Percentiles rank a stretch among this genome's conserved stretches.
These are phyloP conservation scores for Colletotrichum sp. DNA, from an alignment of 2,329 filamentous ascomycete genomes.

Conservation along the genomic window DNA sequence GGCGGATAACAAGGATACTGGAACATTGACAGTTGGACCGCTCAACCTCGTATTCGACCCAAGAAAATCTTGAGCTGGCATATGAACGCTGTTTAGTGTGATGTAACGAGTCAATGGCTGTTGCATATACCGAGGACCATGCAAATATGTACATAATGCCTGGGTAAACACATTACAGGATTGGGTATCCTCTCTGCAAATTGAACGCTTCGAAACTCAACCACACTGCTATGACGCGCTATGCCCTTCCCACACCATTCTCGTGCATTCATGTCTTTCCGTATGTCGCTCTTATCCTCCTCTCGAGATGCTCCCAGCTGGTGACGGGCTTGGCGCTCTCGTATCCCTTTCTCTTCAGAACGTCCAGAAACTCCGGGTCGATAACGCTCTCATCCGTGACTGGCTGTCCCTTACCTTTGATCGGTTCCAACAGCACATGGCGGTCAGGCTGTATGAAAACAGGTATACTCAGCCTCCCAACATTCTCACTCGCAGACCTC, in stretches of 20 bases:
- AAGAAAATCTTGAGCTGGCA: not conserved
- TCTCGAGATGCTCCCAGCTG: constrained; percentile 13
- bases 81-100: not conserved
- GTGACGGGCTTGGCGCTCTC: constrained; percentile 12
- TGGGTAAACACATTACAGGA: not conserved
- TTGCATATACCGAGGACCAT: not conserved
- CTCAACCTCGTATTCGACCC: constrained; percentile 8
- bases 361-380: constrained; percentile 8
- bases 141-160: not conserved
- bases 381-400: not conserved
- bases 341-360: constrained; percentile 18
- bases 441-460: constrained; percentile 22
- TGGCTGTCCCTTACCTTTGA: not conserved
- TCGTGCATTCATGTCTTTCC: not conserved
- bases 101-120: not conserved
- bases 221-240: not conserved
- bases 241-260: not conserved
- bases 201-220: not conserved
- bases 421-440: constrained; percentile 14
- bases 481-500: constrained; percentile 14
- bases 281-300: constrained; percentile 19
- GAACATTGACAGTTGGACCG: constrained; percentile 7
- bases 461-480: constrained; percentile 18
- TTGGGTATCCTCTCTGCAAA: not conserved
- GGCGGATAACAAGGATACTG: constrained; percentile 4